Evolutionary conservation across 2,329 filamentous ascomycete species (phyloP), one percentile per base, ranked within the genome.

Genomic region (Colletotrichum tropicale): DNA sequence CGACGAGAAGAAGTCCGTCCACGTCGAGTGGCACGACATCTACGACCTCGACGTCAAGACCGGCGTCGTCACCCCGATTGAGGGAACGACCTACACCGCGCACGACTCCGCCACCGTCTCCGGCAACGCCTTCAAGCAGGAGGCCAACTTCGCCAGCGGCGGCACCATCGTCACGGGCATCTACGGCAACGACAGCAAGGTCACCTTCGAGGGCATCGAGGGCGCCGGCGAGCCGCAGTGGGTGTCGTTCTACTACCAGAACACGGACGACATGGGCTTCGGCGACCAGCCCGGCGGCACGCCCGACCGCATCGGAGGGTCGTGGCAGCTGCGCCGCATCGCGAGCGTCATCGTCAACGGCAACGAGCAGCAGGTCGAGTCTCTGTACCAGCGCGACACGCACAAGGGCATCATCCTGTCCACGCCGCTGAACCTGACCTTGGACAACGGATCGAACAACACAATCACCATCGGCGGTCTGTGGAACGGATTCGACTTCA

Each of bases 251-350:
- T 89, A 90, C 80, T 89, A 90, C 78, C 89, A 90, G 77, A 90
- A 92, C 80, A 91, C 85, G 3, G 90, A 92, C 66, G 90, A 92
- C 74, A 91, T 91, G 89, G 90, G 90, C 4, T 92, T 90, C 70
- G 90, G 90, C 1, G 87, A 88, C 67, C 86, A 88, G 74, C 87
- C 91, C 3, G 88, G 87, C 58, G 91, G 91, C 8, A 82, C 84
- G 0, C 91, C 91, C 0, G 91, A 93, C 79, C 88, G 91, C 8
- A 92, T 93, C 70, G 89, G 89, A 7, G 91, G 91, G 0, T 82
- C 85, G 0, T 93, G 91, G 91, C 89, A 91, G 76, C 83, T 93
- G 8, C 87, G 91, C 6, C 87, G 91, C 12, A 89, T 93, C 71
- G 89, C 88, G 78, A 91, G 91, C 64, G 91, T 93, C 3, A 84